Base-by-base conservation (phyloP, 345 rosid species). In the Salix dunnii region DNA sequence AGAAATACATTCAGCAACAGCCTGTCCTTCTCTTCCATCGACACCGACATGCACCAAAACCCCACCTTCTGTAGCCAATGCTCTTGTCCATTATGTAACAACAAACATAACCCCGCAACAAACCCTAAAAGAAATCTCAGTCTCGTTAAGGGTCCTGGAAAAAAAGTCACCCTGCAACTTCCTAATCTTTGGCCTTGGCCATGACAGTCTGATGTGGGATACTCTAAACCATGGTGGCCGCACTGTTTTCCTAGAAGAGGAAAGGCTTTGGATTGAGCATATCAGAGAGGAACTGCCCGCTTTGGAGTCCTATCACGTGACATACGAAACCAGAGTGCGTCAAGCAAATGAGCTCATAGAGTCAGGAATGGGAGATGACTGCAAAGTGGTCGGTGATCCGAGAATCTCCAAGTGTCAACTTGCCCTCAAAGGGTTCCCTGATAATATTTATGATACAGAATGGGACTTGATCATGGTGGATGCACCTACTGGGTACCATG, bases 381-480 rank as follows among this genome's bases (percentile, higher is more conserved):
- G 97, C 73, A 80, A 74, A 58, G 58, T 3, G 0, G 85, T 91
- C 38, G 46, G 80, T 0, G 96, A 93, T 76, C 96, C 94, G 1
- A 84, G 93, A 33, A 65, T 61, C 62, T 91, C 99, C 0, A 40
- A 80, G 74, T 95, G 99, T 46, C 81, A 63, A 28, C 90, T 95
- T 16, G 89, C 94, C 8, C 75, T 90, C 40, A 90, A 88, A 75
- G 88, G 87, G 9, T 88, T 93, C 73, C 99, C 99, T 0, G 76
- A 73, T 5, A 91, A 88, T 28, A 85, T 93, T 5, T 93, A 93
- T 70, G 91, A 89, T 10, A 33, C 61, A 8, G 92, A 87, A 51
- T 95, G 99, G 99, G 97, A 95, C 84, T 42, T 95, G 86, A 95
- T 93, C 43, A 95, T 95, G 97, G 96, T 93, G 70, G 97, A 95